A percentile compares a stretch with the other conserved stretches of the same genome.
Evolutionary conservation across 148 eudicot species (phyloP).

Genomic region (Gaultheria prostrata): DNA sequence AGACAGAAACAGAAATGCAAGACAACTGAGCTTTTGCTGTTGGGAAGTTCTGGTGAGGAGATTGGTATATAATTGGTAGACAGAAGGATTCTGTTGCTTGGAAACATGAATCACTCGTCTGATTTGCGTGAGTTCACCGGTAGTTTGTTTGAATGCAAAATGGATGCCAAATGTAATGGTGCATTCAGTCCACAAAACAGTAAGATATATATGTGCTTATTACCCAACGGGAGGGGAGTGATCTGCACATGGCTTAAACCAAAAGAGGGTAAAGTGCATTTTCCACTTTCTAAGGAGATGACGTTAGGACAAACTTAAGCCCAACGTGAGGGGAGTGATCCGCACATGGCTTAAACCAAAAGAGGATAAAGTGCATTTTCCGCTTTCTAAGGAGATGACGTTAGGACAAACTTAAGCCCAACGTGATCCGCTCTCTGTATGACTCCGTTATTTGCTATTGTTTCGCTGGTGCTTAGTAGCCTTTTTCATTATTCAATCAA

Average conservation of each 20-base stretch:
- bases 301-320: neutral
- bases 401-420: neutral
- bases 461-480: neutral
- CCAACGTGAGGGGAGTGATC: neutral
- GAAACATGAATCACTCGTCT: neutral
- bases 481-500: neutral
- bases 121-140: neutral
- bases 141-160: neutral
- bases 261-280: neutral
- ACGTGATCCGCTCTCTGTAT: too few relatives aligned
- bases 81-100: neutral
- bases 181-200: neutral
- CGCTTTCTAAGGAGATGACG: neutral
- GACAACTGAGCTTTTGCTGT: neutral
- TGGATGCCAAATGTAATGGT: neutral
- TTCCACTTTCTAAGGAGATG: neutral
- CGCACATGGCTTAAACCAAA: neutral
- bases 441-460: neutral
- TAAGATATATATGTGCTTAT: neutral
- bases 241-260: neutral
- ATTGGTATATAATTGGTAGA: neutral
- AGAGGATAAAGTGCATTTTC: neutral
- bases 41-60: neutral
- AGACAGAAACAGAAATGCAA: neutral
- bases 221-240: neutral